A percentile compares a stretch with the other conserved stretches of the same genome.
Evolutionary conservation across 2,329 filamentous ascomycete genomes (phyloP).

Genomic region (Trichophyton benhamiae): DNA sequence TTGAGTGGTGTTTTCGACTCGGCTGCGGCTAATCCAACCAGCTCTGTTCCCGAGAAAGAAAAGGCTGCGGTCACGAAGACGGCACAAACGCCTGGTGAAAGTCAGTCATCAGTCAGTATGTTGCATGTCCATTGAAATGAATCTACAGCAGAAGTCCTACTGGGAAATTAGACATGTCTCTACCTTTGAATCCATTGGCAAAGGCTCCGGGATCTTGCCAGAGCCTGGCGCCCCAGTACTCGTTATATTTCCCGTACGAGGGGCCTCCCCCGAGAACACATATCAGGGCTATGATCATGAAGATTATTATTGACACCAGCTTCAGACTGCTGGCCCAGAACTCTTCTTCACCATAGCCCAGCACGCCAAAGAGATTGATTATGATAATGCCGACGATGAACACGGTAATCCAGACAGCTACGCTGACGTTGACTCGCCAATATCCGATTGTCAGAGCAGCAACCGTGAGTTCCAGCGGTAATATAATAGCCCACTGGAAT

Average conservation of each 20-base stretch:
- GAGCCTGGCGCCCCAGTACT: slow-evolving; percentile 25
- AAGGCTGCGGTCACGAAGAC: slow-evolving; percentile 48
- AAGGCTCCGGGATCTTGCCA: slow-evolving; percentile 37
- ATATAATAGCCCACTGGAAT: slow-evolving; percentile 67
- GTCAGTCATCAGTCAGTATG: not conserved
- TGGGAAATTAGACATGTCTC: not conserved
- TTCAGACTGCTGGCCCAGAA: slow-evolving; percentile 74
- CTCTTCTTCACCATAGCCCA: slow-evolving; percentile 72
- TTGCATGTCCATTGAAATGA: not conserved
- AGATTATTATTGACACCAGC: slow-evolving; percentile 66
- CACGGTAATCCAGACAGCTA: slow-evolving; percentile 48
- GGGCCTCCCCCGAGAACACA: slow-evolving; percentile 34
- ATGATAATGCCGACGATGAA: slow-evolving; percentile 59
- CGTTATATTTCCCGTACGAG: slow-evolving; percentile 20
- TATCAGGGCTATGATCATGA: slow-evolving; percentile 75
- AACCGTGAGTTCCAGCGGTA: slow-evolving; percentile 72
- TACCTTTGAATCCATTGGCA: slow-evolving; percentile 32
- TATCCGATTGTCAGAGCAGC: slow-evolving; percentile 67
- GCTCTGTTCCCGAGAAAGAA: slow-evolving; percentile 45
- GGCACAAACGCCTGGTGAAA: slow-evolving; percentile 37
- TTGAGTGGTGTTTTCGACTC: slow-evolving; percentile 42
- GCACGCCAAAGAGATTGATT: slow-evolving; percentile 75
- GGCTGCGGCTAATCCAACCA: slow-evolving; percentile 42
- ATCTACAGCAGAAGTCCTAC: too few species aligned
- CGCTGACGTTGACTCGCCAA: slow-evolving; percentile 40